A percentile compares a stretch with the other conserved stretches of the same genome.
These are phyloP conservation scores for Circinella minor DNA, from an alignment of 371 early-diverging fungal species.

Conservation along the genomic window DNA sequence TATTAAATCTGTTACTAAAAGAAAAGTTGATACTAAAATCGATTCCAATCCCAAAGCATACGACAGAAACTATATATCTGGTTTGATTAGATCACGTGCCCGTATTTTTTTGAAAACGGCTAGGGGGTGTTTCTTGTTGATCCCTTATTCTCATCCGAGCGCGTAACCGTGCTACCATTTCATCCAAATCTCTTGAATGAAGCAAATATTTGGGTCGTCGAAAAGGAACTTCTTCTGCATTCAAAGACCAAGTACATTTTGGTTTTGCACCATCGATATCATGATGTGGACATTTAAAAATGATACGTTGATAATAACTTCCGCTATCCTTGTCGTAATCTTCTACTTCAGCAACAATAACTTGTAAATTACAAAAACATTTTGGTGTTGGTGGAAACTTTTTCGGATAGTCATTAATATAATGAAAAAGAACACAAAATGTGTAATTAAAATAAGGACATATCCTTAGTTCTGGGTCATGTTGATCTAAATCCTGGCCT, in stretches of 20 bases:
- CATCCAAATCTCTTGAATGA: not conserved
- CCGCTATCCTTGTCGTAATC: not conserved
- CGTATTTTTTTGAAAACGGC: no score
- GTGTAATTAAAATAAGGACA: slow-evolving; percentile 55
- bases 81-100: no score
- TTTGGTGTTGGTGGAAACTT: slow-evolving; percentile 13
- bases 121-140: no score
- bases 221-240: slow-evolving; percentile 37
- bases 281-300: slow-evolving; percentile 37
- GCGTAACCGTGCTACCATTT: not conserved
- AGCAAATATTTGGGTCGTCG: not conserved
- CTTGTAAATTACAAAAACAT: slow-evolving; percentile 25
- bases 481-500: slow-evolving; percentile 16
- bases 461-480: slow-evolving; percentile 37
- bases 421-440: slow-evolving; percentile 43
- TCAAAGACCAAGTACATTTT: slow-evolving; percentile 36
- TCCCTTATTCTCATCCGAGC: not conserved
- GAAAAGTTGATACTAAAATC: no score
- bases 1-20: no score
- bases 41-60: no score
- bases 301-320: not conserved
- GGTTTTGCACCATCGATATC: slow-evolving; percentile 29
- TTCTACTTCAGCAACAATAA: slow-evolving; percentile 12
- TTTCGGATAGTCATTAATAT: slow-evolving; percentile 25
- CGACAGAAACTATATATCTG: no score